Evolutionary conservation across 352 stramenopile genomes (phyloP), one percentile per base, ranked within the genome.

Genomic region (Globisporangium canariense): DNA sequence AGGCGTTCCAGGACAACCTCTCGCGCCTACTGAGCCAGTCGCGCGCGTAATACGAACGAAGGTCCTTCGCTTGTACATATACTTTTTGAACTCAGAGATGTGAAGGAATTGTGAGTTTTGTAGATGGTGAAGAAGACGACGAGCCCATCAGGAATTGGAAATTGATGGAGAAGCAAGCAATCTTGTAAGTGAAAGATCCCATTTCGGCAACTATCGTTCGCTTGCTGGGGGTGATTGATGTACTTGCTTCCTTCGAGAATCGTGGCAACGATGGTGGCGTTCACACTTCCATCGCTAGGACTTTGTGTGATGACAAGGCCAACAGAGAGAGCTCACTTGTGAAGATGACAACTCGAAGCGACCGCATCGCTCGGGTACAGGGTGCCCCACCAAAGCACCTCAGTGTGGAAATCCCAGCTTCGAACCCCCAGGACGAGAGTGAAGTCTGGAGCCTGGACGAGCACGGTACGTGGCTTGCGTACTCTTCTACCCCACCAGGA

Each of bases 1-100:
- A 65, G 57, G 72, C 64, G 18, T 88, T 79, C 47, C 67, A 86
- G 16, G 66, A 77, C 22, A 54, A 79, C 18, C 53, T 88, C 34
- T 57, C 68, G 32, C 43, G 49, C 22, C 62, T 84, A 47, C 43
- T 77, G 49, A 71, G 49, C 14, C 64, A 71, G 47, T 25, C 54
- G 20, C 54, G 45, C 28, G n/a, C 32, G 8, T 67, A 16, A 11
- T 66, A 22, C 45, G 10, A 13, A 14, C 5, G 9, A 61, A 49
- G 36, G n/a, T 30, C 8, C 20, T 40, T 45, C 8, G 36, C 8
- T 20, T 61, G 13, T 25, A 25, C 30, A 52, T 18, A 36, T 38
- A n/a, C 20, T 38, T 46, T 46, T 60, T 51, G 25, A 43, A 20
- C 25, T 22, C 14, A 13, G n/a, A 52, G 34, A 16, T 22, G 14